phyloP scores from a whole-genome alignment of 2,329 filamentous ascomycete genomes.

The Apiospora arundinis region DNA sequence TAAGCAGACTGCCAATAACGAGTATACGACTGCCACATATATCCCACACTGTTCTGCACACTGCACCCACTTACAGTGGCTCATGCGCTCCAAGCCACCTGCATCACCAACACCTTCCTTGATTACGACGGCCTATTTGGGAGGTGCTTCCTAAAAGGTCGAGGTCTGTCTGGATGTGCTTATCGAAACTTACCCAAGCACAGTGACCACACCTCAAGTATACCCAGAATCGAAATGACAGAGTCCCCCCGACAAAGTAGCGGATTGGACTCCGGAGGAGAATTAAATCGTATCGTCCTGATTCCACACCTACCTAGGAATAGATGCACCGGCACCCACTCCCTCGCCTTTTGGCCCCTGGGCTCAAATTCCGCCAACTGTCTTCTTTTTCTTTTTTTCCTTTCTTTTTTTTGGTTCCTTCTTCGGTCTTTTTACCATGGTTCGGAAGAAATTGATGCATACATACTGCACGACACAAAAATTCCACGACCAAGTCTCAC shows the following conservation, averaged over 20 bases:
- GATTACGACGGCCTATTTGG: background rate
- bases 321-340: too few relatives aligned
- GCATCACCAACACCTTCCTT: background rate
- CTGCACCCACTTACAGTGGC: background rate
- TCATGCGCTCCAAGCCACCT: constrained; percentile 9
- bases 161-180: background rate
- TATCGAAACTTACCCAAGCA: background rate
- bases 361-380: too few relatives aligned
- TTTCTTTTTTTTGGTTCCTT: background rate
- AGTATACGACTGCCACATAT: background rate
- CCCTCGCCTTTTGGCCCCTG: too few relatives aligned
- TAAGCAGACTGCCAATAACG: background rate
- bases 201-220: too few relatives aligned
- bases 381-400: background rate
- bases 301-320: too few relatives aligned
- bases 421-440: background rate
- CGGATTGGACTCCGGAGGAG: too few relatives aligned
- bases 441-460: background rate
- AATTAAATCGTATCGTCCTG: too few relatives aligned
- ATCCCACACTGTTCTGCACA: too few relatives aligned
- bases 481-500: constrained; percentile 1
- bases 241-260: too few relatives aligned
- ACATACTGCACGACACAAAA: background rate
- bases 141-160: background rate
- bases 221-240: too few relatives aligned